Conservation (phyloP, 176 grass and related monocot species). For the Dendrocalamus sinicus region DNA sequence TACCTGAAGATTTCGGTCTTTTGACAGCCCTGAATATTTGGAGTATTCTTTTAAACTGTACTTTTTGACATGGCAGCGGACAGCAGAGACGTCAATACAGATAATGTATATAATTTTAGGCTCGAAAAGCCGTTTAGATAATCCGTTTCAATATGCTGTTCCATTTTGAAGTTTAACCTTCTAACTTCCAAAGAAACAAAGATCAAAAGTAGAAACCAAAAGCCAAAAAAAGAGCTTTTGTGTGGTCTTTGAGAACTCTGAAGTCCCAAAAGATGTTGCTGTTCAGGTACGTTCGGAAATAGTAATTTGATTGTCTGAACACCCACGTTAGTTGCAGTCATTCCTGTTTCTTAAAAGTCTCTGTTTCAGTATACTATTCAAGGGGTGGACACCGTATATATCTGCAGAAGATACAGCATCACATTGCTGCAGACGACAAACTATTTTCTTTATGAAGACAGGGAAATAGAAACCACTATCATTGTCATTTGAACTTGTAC, state of each 20-base stretch:
- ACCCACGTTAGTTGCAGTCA: neutral
- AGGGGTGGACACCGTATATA: neutral
- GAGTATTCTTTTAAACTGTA: no score
- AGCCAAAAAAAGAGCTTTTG: neutral
- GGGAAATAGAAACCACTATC: neutral
- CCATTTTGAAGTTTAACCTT: no score
- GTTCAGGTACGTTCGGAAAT: neutral
- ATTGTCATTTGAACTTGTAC: neutral
- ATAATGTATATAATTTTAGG: no score
- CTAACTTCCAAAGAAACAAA: no score
- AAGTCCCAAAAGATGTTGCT: neutral
- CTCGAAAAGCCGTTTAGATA: no score
- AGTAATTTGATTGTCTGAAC: neutral
- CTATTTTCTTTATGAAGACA: neutral
- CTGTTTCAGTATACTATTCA: neutral
- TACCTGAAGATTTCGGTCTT: neutral
- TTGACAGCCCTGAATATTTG: neutral
- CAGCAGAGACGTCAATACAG: no score
- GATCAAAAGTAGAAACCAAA: no score
- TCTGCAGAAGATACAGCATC: neutral
- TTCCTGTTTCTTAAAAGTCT: neutral
- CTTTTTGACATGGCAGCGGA: no score
- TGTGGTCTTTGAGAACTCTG: neutral
- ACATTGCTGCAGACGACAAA: neutral
- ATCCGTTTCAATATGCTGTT: fast-evolving